Conservation (phyloP, 495 filamentous ascomycete genomes). For the Physcia stellaris region DNA sequence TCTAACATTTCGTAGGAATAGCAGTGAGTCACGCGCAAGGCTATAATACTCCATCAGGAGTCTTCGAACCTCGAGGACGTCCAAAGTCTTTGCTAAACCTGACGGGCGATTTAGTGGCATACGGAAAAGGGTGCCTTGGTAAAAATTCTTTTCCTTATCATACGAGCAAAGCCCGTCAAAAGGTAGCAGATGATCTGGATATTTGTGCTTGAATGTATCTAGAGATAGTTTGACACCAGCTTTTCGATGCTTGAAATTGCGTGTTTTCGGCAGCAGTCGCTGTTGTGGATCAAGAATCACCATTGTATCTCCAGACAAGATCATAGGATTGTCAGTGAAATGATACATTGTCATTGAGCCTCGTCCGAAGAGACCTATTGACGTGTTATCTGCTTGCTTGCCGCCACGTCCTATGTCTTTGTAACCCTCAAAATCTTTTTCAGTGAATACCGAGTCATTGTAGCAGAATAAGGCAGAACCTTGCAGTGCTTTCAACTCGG, state of each 20-base stretch:
- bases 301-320: conserved; percentile 24
- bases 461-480: conserved; percentile 26
- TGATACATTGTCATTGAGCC: conserved; percentile 33
- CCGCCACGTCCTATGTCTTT: conserved; percentile 28
- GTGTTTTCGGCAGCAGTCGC: conserved; percentile 17
- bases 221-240: conserved; percentile 14
- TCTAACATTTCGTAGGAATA: conserved; percentile 19
- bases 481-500: conserved; percentile 18
- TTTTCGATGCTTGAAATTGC: conserved; percentile 13
- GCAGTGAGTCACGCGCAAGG: conserved; percentile 18
- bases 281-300: conserved; percentile 29
- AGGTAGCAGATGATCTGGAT: conserved; percentile 24
- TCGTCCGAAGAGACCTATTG: conserved; percentile 29
- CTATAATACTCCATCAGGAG: conserved; percentile 19
- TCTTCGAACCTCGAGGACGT: conserved; percentile 3
- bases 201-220: not conserved
- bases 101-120: conserved; percentile 19
- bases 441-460: conserved; percentile 25
- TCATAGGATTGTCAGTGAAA: conserved; percentile 29
- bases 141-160: conserved; percentile 11
- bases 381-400: conserved; percentile 18
- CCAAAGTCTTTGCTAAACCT: conserved; percentile 2
- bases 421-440: conserved; percentile 25
- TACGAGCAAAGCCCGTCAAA: conserved; percentile 26
- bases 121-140: conserved; percentile 28